A percentile compares a stretch with the other conserved stretches of the same genome.
phyloP scores from a whole-genome alignment of 2,329 filamentous ascomycete genomes.

The Aspergillus amoenus region DNA sequence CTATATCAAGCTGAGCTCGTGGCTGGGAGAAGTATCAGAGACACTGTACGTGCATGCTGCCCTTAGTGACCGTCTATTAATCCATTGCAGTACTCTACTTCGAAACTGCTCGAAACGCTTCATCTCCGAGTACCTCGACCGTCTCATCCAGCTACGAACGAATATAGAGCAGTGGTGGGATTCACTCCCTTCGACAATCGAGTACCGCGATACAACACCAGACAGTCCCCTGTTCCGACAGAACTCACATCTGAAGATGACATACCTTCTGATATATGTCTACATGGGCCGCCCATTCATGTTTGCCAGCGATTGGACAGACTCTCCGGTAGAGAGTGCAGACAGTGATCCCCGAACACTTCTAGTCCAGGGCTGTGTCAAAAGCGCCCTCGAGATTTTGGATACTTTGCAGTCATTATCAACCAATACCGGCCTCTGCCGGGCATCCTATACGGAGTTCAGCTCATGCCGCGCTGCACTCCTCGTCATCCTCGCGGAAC shows the following conservation, averaged over 20 bases:
- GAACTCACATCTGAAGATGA: not conserved
- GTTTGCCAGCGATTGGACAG: not conserved
- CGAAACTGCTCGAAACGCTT: not conserved
- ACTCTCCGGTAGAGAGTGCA: too few relatives aligned
- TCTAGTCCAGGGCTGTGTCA: not conserved
- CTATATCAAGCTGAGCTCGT: not conserved
- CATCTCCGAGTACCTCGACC: not conserved
- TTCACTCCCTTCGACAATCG: not conserved
- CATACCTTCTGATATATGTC: not conserved
- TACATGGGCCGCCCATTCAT: slow-evolving; percentile 1
- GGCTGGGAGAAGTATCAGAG: not conserved
- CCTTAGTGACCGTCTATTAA: too few relatives aligned
- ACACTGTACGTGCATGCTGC: not conserved
- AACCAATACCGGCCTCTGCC: not conserved
- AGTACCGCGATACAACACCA: not conserved
- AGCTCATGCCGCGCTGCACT: not conserved
- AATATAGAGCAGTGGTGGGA: not conserved
- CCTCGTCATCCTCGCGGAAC: not conserved
- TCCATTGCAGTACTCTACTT: not conserved
- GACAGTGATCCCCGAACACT: not conserved
- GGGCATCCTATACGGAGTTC: not conserved
- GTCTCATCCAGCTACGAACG: not conserved
- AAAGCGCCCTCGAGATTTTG: not conserved
- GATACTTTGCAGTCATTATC: not conserved
- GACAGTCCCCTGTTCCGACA: not conserved